Evolutionary conservation across 768 basidiomycete species (phyloP).

Genomic region (Suillus paluster): DNA sequence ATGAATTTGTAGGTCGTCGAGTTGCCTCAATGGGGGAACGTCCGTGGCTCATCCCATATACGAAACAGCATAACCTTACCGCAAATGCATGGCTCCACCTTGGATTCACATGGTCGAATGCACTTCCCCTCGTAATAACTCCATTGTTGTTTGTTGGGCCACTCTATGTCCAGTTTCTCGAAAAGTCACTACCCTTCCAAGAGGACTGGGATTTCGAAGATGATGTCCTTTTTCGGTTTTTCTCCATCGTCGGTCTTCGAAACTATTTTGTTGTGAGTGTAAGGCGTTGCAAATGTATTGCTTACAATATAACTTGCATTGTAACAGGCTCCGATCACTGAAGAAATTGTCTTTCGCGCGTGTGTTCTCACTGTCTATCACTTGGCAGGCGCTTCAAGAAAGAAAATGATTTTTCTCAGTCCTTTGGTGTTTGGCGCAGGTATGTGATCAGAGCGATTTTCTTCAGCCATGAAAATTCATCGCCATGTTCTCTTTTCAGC

Average conservation of each 20-base stretch:
- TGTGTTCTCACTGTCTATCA: conserved; percentile 79
- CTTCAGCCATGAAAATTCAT: not conserved
- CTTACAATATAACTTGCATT: not conserved
- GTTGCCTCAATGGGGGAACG: not conserved
- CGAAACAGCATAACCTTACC: conserved; percentile 1
- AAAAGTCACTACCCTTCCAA: conserved; percentile 58
- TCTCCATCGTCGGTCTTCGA: conserved; percentile 62
- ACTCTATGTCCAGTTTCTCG: conserved; percentile 59
- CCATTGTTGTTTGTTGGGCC: conserved; percentile 82
- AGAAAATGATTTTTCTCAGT: conserved; percentile 73
- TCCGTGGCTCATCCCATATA: not conserved
- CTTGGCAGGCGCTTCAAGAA: conserved; percentile 59
- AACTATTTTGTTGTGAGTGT: conserved; percentile 63
- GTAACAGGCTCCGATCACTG: conserved; percentile 82
- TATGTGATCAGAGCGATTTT: conserved; percentile 38
- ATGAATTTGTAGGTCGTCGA: conserved; percentile 1
- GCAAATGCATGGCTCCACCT: conserved; percentile 39
- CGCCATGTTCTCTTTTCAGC: conserved; percentile 49
- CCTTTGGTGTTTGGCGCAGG: conserved; percentile 91
- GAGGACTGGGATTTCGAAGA: conserved; percentile 46
- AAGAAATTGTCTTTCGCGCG: conserved; percentile 90
- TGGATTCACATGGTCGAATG: conserved; percentile 36
- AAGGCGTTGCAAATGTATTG: conserved; percentile 1
- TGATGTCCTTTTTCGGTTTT: conserved; percentile 46
- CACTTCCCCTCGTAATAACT: conserved; percentile 63